Percentiles rank a stretch among this genome's conserved stretches.
Evolutionary conservation across 305 asterid genomes (phyloP).

Genomic region (Fraxinus xanthoxyloides): DNA sequence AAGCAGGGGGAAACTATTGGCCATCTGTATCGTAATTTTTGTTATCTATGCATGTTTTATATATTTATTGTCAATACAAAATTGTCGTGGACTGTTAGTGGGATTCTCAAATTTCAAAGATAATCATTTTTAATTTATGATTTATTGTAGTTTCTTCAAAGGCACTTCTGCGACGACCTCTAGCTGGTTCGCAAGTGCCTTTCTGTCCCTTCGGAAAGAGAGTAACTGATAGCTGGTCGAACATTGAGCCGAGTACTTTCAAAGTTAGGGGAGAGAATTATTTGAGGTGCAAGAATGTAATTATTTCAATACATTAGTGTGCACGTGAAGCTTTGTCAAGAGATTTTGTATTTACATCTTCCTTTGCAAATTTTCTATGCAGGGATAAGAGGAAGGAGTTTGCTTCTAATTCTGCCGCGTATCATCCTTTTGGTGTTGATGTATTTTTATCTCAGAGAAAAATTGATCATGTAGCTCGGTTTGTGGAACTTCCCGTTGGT

Average conservation of each 20-base stretch:
- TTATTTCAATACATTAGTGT: not conserved
- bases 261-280: slow-evolving; percentile 62
- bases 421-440: slow-evolving; percentile 53
- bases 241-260: slow-evolving; percentile 47
- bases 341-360: not conserved
- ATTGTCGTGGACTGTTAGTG: not conserved
- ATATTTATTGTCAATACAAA: not conserved
- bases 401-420: slow-evolving; percentile 44
- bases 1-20: not conserved
- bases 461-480: slow-evolving; percentile 55
- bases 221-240: slow-evolving; percentile 53
- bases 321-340: not conserved
- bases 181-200: slow-evolving; percentile 27
- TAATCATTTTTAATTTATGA: not conserved
- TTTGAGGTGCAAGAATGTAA: slow-evolving; percentile 36
- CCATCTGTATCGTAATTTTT: not conserved
- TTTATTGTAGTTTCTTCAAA: slow-evolving; percentile 24
- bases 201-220: slow-evolving; percentile 39
- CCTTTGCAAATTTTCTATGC: slow-evolving; percentile 22
- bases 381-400: slow-evolving; percentile 58
- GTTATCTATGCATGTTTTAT: not conserved
- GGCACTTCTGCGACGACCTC: slow-evolving; percentile 22
- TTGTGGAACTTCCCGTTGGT: slow-evolving; percentile 45
- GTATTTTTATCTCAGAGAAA: slow-evolving; percentile 44
- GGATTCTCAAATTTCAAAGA: not conserved